Evolutionary conservation across 2,329 filamentous ascomycete genomes (phyloP).

Genomic region (Ophiocordyceps unilateralis): DNA sequence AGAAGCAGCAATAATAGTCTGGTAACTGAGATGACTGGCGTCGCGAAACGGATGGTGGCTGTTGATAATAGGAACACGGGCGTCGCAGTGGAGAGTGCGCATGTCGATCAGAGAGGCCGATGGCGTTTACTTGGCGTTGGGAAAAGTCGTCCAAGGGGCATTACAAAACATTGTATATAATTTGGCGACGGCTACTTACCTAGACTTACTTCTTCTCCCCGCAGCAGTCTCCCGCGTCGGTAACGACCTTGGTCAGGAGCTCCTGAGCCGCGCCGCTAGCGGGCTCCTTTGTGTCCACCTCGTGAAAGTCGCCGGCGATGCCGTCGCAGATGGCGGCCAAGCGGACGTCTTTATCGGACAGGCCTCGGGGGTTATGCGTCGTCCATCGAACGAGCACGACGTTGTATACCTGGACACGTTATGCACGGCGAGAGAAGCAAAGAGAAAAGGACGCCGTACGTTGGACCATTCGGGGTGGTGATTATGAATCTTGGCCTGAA

Average conservation of each 20-base stretch:
- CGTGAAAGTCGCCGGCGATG: conserved; percentile 38
- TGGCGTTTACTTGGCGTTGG: conserved; percentile 14
- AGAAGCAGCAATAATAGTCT: conserved; percentile 53
- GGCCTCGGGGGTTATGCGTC: conserved; percentile 47
- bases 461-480: conserved; percentile 70
- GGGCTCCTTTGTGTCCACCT: conserved; percentile 21
- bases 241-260: conserved; percentile 28
- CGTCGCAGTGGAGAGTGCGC: conserved; percentile 4
- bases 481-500: conserved; percentile 48
- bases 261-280: conserved; percentile 19
- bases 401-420: conserved; percentile 41
- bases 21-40: too few relatives aligned
- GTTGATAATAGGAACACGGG: too few relatives aligned
- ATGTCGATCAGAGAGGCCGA: conserved; percentile 4
- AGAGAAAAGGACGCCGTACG: conserved; percentile 21
- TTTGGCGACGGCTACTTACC: conserved; percentile 2
- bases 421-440: background rate
- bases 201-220: conserved; percentile 11
- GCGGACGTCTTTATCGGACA: conserved; percentile 45
- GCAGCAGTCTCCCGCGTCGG: conserved; percentile 35
- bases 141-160: conserved; percentile 7
- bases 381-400: conserved; percentile 57
- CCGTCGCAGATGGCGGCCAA: conserved; percentile 47
- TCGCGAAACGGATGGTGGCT: background rate
- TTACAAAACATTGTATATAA: conserved; percentile 15